Conservation (phyloP, 495 filamentous ascomycete genomes). For the Halenospora varia region DNA sequence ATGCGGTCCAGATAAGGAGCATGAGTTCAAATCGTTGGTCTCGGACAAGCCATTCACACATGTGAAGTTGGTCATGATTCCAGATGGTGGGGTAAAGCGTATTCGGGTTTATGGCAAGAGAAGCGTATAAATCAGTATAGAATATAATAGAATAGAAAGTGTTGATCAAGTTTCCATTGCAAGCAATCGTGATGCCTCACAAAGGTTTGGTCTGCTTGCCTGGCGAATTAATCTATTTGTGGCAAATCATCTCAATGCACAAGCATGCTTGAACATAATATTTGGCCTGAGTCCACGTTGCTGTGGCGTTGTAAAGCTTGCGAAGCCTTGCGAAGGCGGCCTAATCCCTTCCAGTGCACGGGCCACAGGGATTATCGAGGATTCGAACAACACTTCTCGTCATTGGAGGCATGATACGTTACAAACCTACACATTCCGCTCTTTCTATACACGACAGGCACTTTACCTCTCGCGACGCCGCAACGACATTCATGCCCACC, state of each 20-base stretch:
- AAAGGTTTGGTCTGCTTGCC: not conserved
- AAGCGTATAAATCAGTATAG: slow-evolving; percentile 7
- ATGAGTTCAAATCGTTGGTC: slow-evolving; percentile 57
- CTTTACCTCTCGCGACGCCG: not conserved
- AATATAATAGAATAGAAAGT: not conserved
- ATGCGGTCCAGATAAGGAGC: slow-evolving; percentile 77
- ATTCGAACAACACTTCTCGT: not conserved
- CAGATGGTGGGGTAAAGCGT: slow-evolving; percentile 88
- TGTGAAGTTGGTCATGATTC: slow-evolving; percentile 85
- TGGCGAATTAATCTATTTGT: not conserved
- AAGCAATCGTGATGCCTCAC: not conserved
- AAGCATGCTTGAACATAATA: not conserved
- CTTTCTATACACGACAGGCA: not conserved
- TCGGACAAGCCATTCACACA: slow-evolving; percentile 63
- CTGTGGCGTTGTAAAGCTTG: not conserved
- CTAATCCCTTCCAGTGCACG: not conserved
- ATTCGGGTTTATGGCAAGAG: slow-evolving; percentile 76
- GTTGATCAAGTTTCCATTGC: no score
- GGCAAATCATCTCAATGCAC: not conserved
- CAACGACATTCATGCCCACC: not conserved
- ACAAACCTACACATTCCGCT: not conserved
- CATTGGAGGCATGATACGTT: not conserved
- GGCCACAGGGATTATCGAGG: not conserved
- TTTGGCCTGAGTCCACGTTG: not conserved
- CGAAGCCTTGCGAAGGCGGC: not conserved